Evolutionary conservation across 2,329 filamentous ascomycete species (phyloP), one percentile per base, ranked within the genome.

Genomic region (Cladosporium sp.): DNA sequence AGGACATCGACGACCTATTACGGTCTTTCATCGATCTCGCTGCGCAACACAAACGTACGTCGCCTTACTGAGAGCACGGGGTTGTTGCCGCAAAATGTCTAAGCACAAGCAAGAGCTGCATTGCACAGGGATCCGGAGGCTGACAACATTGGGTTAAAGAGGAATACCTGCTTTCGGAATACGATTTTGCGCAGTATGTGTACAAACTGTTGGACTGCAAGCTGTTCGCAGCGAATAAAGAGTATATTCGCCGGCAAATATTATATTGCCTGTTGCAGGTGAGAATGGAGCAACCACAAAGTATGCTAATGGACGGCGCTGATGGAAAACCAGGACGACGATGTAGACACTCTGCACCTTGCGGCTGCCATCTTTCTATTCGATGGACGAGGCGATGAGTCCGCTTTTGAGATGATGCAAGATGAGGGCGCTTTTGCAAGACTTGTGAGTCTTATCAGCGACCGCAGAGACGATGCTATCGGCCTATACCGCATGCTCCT

Each of bases 201-300:
- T 90, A 91, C 77, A 88, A 88, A 76, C 85, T 99, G 43, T 83
- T 96, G 65, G 84, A 89, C 61, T 93, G 93, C 76, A 80, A 82
- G 21, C 82, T 98, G 53, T 99, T 96, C 77, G 79, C 80, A 28
- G 79, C 84, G 16, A 89, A 97, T 77, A 86, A 87, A 70, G 89
- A 92, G 65, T 98, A 99, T 79, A 91, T 98, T 68, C 91, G 94
- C 68, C 91, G 88, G 53, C 95, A 98, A 80, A 92, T 99, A 73
- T 88, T 98, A 70, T 93, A 96, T 79, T 93, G 92, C 76, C 83
- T 99, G 61, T 81, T 97, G 62, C 86, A 89, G 80, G 86, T 88
- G 78, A 56, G 76, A 68, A 3, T 32, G 16, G 28, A 54, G 8
- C 1, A 32, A 0, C 14, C 5, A 0, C 26, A 21, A 30, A 7